A percentile compares a stretch with the other conserved stretches of the same genome.
Conservation (phyloP, 176 grass and related monocot genomes). For the Microstegium vimineum region DNA sequence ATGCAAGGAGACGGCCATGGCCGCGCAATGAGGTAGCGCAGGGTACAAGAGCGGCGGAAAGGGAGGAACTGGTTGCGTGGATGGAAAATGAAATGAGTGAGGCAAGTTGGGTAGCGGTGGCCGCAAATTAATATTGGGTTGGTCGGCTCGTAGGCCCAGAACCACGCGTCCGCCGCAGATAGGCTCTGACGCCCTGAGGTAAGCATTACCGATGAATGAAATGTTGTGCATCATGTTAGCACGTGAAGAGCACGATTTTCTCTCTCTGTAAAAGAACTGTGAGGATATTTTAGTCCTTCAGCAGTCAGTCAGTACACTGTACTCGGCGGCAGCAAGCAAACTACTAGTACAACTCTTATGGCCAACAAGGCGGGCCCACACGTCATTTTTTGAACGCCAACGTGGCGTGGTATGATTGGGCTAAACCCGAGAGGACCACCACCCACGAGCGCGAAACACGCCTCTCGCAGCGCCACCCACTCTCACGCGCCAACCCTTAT, state of each 20-base stretch:
- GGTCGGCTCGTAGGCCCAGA: no score
- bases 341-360: no score
- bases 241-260: not conserved
- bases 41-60: no score
- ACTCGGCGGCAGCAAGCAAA: not conserved
- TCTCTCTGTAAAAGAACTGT: not conserved
- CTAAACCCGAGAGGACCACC: not conserved
- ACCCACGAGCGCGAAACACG: not conserved
- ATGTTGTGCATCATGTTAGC: not conserved
- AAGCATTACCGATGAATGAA: no score
- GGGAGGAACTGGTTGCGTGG: no score
- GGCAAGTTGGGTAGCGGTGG: no score
- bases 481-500: not conserved
- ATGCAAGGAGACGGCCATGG: no score
- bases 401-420: not conserved
- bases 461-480: not conserved
- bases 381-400: not conserved
- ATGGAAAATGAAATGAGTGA: no score
- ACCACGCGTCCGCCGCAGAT: no score
- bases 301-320: slow-evolving; percentile 38
- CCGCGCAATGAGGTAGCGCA: no score
- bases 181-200: no score
- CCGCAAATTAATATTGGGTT: no score
- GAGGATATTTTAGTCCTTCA: not conserved
- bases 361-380: slow-evolving; percentile 3